Base-by-base conservation (phyloP, 768 basidiomycete species). In the Candolleomyces efflorescens region DNA sequence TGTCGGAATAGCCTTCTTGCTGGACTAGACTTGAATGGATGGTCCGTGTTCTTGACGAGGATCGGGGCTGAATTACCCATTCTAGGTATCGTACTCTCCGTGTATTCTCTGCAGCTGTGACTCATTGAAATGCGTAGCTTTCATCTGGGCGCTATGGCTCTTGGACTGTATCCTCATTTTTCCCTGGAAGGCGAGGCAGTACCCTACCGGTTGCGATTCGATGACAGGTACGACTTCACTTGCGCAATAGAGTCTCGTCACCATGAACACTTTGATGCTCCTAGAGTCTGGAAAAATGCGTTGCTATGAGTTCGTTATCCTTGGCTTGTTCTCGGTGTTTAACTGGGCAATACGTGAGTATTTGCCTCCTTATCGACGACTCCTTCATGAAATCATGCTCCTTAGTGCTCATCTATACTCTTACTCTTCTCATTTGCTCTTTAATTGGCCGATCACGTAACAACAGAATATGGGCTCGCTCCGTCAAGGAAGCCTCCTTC, bases 401-500 rank as follows among this genome's bases (percentile, higher is more conserved):
- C 49, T n/a, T n/a, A 53, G 51, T 53, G 15, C 20, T 53, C 51
- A 3, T 39, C 5, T 53, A 53, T 18, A 38, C 36, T 3, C 10
- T 36, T 17, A 39, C 23, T 3, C 51, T 53, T 15, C 17, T 37
- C 32, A 38, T 23, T 5, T 53, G 51, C 51, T 32, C 51, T 18
- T 39, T n/a, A n/a, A 39, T 53, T 18, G 51, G 51, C 7, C 51
- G 22, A 3, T 18, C 32, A 5, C 51, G 51, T 11, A 45, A 45
- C 6, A 56, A 56, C 46, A 18, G 44, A 13, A 26, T 56, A 18
- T 56, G 55, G 55, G 7, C 44, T 13, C 18, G 55, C 5, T 48
- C 55, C 0, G 55, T 56, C 27, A 56, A 56, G 22, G 46, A 56
- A 36, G 55, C 55, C 9, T 56, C 44, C 12, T 56, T 56, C 27